Evolutionary conservation across 352 stramenopile species (phyloP), one percentile per base, ranked within the genome.

Genomic region (Globisporangium uncinulatum): DNA sequence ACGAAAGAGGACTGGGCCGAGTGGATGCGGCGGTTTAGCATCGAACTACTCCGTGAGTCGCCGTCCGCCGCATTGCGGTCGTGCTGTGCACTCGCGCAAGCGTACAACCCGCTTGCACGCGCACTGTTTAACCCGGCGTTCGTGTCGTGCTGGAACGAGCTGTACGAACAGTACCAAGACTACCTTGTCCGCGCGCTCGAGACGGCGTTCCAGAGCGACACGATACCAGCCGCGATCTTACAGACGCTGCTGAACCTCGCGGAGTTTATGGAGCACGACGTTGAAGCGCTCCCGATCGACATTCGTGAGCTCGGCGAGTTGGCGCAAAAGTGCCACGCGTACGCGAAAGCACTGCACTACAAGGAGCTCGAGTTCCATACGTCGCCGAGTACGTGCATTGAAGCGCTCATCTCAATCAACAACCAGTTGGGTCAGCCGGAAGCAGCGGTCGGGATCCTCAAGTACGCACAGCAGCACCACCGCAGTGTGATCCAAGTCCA

Each of bases 191-290:
- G 89, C 39, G 87, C 94, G 5, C 71, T 99, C 15, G 88, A 99
- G 64, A 90, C 80, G 29, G 97, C 96, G 8, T 98, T 99, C 50
- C 83, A 96, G 63, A 94, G 75, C 44, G 79, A 96, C 29, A 87
- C 73, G 14, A 93, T 95, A 7, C 97, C 97, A 0, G 92, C 96
- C 15, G 97, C 99, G 67, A 99, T 99, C 54, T 61, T 99, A 31
- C 95, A 98, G 61, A 90, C 89, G 32, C 71, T 99, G 24, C 68
- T 99, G 8, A 98, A 99, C 67, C 71, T 99, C 8, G 96, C 94
- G 6, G 97, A 99, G 77, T 99, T 99, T 62, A 99, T 99, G 94
- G 97, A 99, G 67, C 94, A 98, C 56, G 95, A 99, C 59, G 93
- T 98, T 41, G 87, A 97, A 63, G 81, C 84, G 7, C 74, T 99